Evolutionary conservation across 805 yeast genomes (phyloP).

Genomic region (Saccharomycopsis babjevae): DNA sequence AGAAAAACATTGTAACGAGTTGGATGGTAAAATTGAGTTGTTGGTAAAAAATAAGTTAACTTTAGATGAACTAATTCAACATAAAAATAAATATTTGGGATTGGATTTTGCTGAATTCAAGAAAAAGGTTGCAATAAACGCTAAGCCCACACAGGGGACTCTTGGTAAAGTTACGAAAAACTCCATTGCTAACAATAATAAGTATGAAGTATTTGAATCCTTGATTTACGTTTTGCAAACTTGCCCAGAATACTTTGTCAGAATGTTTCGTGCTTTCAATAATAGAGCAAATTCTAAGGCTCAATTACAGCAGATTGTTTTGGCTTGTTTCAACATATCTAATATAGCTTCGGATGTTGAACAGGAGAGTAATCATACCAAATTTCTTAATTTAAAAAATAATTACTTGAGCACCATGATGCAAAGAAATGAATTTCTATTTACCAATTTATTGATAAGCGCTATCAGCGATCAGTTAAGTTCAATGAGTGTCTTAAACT

Average conservation of each 20-base stretch:
- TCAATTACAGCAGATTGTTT: constrained; percentile 11
- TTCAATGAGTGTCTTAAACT: constrained; percentile 18
- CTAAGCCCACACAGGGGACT: constrained; percentile 22
- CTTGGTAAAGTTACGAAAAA: constrained; percentile 26
- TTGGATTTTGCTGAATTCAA: constrained; percentile 7
- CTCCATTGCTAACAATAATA: constrained; percentile 11
- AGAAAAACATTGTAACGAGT: constrained; percentile 64
- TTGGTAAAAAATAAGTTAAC: constrained; percentile 72
- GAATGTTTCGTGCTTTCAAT: constrained; percentile 20
- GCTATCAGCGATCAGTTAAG: constrained; percentile 34
- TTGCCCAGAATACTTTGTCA: constrained; percentile 61
- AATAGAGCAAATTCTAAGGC: constrained; percentile 5
- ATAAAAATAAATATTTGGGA: constrained; percentile 7
- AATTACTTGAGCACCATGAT: constrained; percentile 11
- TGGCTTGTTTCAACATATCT: constrained; percentile 9
- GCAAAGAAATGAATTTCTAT: constrained; percentile 59
- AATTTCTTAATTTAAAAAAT: background rate
- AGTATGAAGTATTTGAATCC: constrained; percentile 64
- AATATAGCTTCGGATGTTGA: background rate
- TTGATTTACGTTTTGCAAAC: constrained; percentile 78
- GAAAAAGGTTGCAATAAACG: background rate
- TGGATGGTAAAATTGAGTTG: constrained; percentile 69
- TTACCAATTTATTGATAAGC: constrained; percentile 44
- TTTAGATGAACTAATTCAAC: constrained; percentile 49
- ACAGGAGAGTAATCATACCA: background rate